These are phyloP conservation scores for Polytrichum formosum DNA, from an alignment of 225 moss, liverwort and hornwort species.

Conservation along the genomic window DNA sequence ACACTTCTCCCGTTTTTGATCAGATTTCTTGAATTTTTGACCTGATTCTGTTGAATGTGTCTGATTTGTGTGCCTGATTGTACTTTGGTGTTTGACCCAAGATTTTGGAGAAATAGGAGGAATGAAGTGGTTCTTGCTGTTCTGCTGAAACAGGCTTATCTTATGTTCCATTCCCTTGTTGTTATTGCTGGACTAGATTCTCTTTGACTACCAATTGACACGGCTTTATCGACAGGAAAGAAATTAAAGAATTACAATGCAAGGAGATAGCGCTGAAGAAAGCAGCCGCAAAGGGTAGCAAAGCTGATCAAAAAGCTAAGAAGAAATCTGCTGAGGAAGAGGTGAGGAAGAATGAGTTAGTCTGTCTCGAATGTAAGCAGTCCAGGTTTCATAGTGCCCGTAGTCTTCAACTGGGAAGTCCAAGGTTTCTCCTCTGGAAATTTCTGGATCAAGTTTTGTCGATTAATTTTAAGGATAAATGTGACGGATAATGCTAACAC, in stretches of 20 bases:
- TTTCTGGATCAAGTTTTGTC: too few relatives aligned
- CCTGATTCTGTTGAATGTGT: neutral
- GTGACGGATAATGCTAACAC: too few relatives aligned
- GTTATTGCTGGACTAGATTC: neutral
- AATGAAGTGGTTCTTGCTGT: neutral
- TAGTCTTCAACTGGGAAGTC: too few relatives aligned
- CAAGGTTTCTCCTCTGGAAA: too few relatives aligned
- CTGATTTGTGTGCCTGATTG: neutral
- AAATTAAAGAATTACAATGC: conserved; percentile 93
- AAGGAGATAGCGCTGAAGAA: conserved; percentile 94
- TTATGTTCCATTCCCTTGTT: too few relatives aligned
- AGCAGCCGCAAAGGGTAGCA: conserved; percentile 95
- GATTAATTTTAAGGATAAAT: too few relatives aligned
- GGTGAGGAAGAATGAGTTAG: conserved; percentile 24
- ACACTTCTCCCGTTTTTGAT: too few relatives aligned
- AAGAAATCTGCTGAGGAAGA: conserved; percentile 93
- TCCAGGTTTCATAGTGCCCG: too few relatives aligned
- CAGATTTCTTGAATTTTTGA: too few relatives aligned
- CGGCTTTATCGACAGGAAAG: conserved; percentile 53
- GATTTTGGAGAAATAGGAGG: conserved; percentile 1
- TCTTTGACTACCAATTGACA: neutral
- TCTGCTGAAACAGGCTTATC: neutral
- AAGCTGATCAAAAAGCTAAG: conserved; percentile 99
- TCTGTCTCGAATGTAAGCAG: too few relatives aligned
- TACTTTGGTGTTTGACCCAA: neutral